Evolutionary conservation across 768 basidiomycete species (phyloP).

Genomic region (Amylocystis lapponica): DNA sequence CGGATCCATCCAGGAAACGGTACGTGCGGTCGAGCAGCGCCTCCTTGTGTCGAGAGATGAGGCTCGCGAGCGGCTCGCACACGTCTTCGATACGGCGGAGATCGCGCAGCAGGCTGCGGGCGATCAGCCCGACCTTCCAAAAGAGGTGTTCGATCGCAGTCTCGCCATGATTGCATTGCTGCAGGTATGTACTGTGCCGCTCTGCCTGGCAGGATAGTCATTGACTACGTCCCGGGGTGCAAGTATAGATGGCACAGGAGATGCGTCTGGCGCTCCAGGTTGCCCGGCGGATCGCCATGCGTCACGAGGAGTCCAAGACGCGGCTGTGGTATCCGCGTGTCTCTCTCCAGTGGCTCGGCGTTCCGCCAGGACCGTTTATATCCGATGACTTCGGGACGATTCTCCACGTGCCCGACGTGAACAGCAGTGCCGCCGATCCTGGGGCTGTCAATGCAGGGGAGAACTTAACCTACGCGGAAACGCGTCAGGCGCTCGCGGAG

Average conservation of each 20-base stretch:
- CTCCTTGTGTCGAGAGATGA: conserved; percentile 19
- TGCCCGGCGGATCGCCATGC: conserved; percentile 22
- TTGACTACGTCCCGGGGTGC: neutral
- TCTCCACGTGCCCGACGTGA: neutral
- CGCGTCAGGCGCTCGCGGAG: conserved; percentile 30
- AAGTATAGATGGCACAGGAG: conserved; percentile 38
- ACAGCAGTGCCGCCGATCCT: neutral
- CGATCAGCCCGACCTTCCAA: conserved; percentile 18
- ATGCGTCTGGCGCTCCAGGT: conserved; percentile 30
- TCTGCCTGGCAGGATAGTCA: too few species aligned
- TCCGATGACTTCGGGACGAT: conserved; percentile 20
- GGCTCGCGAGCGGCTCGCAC: conserved; percentile 26
- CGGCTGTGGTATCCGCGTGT: conserved; percentile 38
- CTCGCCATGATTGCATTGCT: conserved; percentile 38
- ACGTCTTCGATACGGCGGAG: conserved; percentile 28
- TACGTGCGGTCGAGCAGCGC: conserved; percentile 13
- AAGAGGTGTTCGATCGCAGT: conserved; percentile 30
- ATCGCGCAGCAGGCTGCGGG: conserved; percentile 19
- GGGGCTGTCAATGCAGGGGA: conserved; percentile 14
- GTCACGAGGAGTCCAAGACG: conserved; percentile 26
- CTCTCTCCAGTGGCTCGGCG: conserved; percentile 38
- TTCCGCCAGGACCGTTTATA: conserved; percentile 28
- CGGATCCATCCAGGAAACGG: conserved; percentile 9
- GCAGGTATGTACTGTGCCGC: conserved; percentile 28
- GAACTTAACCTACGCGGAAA: conserved; percentile 26